phyloP scores from a whole-genome alignment of 1,284 basidiomycete species.

The Puccinia sorghi region DNA sequence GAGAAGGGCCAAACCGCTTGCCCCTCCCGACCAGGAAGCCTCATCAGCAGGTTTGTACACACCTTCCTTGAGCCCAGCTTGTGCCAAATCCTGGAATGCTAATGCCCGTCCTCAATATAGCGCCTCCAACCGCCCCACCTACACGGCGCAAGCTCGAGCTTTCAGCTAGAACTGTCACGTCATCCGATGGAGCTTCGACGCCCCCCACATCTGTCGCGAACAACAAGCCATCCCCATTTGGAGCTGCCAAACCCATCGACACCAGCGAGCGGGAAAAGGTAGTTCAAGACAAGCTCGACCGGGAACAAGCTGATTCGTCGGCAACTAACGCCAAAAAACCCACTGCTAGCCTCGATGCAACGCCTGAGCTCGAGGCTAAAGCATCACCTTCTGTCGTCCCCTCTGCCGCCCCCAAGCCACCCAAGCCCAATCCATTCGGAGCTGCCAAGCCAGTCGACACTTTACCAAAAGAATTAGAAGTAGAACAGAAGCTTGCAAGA shows the following conservation, averaged over 20 bases:
- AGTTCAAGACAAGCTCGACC: slow-evolving; percentile 36
- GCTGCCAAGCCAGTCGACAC: slow-evolving; percentile 45
- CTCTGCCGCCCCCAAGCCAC: slow-evolving; percentile 13
- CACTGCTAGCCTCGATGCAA: background rate
- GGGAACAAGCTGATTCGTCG: slow-evolving; percentile 23
- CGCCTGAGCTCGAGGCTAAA: background rate
- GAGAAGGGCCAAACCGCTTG: slow-evolving; percentile 25
- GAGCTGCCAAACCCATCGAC: slow-evolving; percentile 38
- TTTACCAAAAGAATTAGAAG: slow-evolving; percentile 40
- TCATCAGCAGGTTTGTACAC: background rate
- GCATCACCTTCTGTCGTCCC: background rate
- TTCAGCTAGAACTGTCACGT: slow-evolving; percentile 31
- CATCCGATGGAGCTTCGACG: slow-evolving; percentile 23
- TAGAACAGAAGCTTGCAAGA: slow-evolving; percentile 40
- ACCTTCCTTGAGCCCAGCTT: background rate
- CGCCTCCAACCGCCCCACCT: slow-evolving; percentile 16
- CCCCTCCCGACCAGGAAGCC: slow-evolving; percentile 15
- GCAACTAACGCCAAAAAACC: slow-evolving; percentile 14
- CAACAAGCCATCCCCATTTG: slow-evolving; percentile 42
- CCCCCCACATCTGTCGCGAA: slow-evolving; percentile 21
- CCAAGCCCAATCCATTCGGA: slow-evolving; percentile 41
- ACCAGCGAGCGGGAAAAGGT: slow-evolving; percentile 40
- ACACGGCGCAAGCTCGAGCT: slow-evolving; percentile 44
- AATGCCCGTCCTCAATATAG: background rate
- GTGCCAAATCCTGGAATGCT: background rate